phyloP scores from a whole-genome alignment of 306 rosid genomes.

The Pueraria montana region DNA sequence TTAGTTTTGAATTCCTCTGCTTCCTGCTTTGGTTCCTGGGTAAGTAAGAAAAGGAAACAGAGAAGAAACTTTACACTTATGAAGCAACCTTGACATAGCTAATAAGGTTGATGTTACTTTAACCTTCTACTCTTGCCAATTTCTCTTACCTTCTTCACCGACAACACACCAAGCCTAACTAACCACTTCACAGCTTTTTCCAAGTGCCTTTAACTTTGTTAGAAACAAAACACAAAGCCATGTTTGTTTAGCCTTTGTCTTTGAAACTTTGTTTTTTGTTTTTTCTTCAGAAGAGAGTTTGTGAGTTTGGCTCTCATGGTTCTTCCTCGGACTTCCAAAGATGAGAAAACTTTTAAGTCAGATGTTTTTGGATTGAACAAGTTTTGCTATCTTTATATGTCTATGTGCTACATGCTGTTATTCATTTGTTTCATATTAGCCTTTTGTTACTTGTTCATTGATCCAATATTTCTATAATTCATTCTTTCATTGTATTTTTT shows the following conservation, averaged over 20 bases:
- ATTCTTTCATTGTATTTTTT: too few species aligned
- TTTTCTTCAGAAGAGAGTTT: not conserved
- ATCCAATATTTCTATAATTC: too few species aligned
- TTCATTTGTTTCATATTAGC: not conserved
- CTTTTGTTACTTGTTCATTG: not conserved
- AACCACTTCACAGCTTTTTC: not conserved
- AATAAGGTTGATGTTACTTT: not conserved
- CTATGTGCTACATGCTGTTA: not conserved
- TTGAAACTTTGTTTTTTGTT: not conserved
- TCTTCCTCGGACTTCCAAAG: not conserved
- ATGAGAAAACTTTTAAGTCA: not conserved
- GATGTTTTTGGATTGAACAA: constrained; percentile 7
- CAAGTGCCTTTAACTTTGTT: not conserved
- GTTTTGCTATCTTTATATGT: not conserved
- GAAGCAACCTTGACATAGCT: not conserved
- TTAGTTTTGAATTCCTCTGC: not conserved
- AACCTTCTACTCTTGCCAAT: not conserved
- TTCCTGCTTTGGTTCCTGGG: constrained; percentile 10
- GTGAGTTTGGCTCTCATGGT: not conserved
- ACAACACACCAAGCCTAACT: not conserved
- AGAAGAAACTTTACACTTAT: not conserved
- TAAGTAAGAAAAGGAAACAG: not conserved
- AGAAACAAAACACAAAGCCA: not conserved
- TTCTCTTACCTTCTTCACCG: not conserved
- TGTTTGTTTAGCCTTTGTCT: not conserved